phyloP scores from a whole-genome alignment of 2,329 filamentous ascomycete genomes.

The Aspergillus sp. region DNA sequence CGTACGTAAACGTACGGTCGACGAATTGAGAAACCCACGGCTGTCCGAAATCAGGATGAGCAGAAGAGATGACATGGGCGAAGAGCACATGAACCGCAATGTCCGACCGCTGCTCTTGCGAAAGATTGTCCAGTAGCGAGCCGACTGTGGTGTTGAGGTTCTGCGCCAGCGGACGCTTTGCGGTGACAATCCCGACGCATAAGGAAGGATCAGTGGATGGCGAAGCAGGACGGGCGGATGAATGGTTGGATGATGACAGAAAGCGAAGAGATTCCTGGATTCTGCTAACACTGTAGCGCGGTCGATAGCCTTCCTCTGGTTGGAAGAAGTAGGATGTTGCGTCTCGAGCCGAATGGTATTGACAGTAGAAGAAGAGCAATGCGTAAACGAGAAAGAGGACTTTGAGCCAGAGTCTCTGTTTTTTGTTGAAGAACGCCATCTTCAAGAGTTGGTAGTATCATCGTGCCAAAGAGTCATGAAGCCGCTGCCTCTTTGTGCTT shows the following conservation, averaged over 20 bases:
- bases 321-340: constrained; percentile 19
- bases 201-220: constrained; percentile 14
- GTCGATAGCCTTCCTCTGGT: constrained; percentile 16
- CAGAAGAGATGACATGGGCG: constrained; percentile 34
- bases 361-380: constrained; percentile 13
- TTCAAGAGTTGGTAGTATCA: not conserved
- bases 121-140: constrained; percentile 39
- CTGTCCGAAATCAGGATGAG: constrained; percentile 37
- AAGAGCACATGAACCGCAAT: constrained; percentile 42
- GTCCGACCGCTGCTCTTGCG: constrained; percentile 31
- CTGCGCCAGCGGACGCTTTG: constrained; percentile 33
- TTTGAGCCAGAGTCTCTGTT: constrained; percentile 14
- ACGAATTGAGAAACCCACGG: constrained; percentile 36
- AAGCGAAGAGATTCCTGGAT: constrained; percentile 14
- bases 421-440: constrained; percentile 8
- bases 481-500: not conserved
- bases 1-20: constrained; percentile 39
- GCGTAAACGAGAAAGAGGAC: constrained; percentile 14
- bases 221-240: constrained; percentile 1
- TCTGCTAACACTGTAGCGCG: constrained; percentile 13
- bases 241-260: constrained; percentile 13
- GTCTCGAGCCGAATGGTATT: constrained; percentile 15
- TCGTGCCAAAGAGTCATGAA: not conserved
- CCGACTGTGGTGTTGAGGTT: constrained; percentile 39
- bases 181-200: constrained; percentile 41